phyloP scores from a whole-genome alignment of 257 asterid genomes.

The Knoxia roxburghii region DNA sequence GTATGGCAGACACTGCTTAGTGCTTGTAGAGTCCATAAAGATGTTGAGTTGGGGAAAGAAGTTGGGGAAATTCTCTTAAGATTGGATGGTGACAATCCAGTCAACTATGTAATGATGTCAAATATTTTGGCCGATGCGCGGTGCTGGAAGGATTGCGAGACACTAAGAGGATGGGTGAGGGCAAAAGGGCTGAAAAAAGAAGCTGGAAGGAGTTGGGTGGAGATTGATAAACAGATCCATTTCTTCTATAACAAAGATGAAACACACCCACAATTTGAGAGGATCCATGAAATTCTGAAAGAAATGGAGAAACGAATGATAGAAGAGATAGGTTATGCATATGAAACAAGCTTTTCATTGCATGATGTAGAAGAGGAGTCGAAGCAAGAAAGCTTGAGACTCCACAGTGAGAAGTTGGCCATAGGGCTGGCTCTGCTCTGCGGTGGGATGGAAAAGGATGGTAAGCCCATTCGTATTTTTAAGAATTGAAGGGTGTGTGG shows the following conservation, averaged over 20 bases:
- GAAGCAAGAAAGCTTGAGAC: constrained; percentile 38
- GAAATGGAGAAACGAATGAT: constrained; percentile 41
- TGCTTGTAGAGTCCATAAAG: constrained; percentile 45
- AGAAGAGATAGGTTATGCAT: constrained; percentile 32
- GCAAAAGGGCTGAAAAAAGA: constrained; percentile 48
- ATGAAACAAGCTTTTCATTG: constrained; percentile 35
- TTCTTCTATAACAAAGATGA: constrained; percentile 46
- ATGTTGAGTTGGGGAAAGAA: constrained; percentile 45
- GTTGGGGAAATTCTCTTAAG: constrained; percentile 40
- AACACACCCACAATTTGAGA: constrained; percentile 29
- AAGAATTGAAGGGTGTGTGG: constrained; percentile 52
- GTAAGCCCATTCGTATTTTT: constrained; percentile 32
- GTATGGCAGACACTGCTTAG: constrained; percentile 61
- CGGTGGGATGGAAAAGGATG: constrained; percentile 24
- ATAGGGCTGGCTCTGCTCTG: constrained; percentile 39
- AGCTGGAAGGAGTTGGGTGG: constrained; percentile 59
- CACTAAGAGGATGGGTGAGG: constrained; percentile 33
- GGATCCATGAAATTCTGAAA: constrained; percentile 29
- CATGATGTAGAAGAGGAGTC: constrained; percentile 53
- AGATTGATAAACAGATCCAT: constrained; percentile 39
- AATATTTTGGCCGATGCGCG: constrained; percentile 47
- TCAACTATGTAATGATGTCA: constrained; percentile 49
- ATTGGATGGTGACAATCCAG: constrained; percentile 47
- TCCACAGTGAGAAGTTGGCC: constrained; percentile 51
- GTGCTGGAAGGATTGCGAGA: constrained; percentile 51